phyloP scores from a whole-genome alignment of 495 filamentous ascomycete genomes.

The Polyplosphaeria fusca region DNA sequence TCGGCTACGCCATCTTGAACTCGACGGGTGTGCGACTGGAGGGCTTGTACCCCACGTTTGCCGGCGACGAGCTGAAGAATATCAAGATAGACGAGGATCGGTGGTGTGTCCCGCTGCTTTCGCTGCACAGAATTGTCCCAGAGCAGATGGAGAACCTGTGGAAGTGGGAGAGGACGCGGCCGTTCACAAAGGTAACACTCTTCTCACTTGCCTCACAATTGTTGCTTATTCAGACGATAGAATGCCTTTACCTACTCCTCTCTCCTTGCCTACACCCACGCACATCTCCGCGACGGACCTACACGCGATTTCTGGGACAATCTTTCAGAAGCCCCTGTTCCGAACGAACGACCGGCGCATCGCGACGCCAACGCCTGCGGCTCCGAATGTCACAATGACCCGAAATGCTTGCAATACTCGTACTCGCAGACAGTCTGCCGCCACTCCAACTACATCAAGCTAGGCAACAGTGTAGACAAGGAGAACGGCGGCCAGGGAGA shows the following conservation, averaged over 20 bases:
- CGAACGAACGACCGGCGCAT: conserved; percentile 23
- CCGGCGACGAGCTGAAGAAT: conserved; percentile 17
- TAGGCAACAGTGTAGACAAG: conserved; percentile 18
- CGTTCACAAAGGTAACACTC: conserved; percentile 15
- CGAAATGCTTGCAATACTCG: conserved; percentile 26
- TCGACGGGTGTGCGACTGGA: conserved; percentile 17
- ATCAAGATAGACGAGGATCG: conserved; percentile 15
- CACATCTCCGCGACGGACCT: conserved; percentile 11
- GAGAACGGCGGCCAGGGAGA: conserved; percentile 29
- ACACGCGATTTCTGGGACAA: conserved; percentile 25
- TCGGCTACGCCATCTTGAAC: conserved; percentile 25
- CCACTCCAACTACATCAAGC: conserved; percentile 19
- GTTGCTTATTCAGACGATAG: conserved; percentile 4
- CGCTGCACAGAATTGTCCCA: conserved; percentile 12
- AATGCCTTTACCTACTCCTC: conserved; percentile 29
- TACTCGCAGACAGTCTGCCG: conserved; percentile 25
- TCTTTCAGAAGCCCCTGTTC: conserved; percentile 12
- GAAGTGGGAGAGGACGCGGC: conserved; percentile 30
- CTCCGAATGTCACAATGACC: conserved; percentile 25
- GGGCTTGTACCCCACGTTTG: conserved; percentile 27
- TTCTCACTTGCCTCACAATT: background rate
- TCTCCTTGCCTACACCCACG: conserved; percentile 31
- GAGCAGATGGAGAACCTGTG: conserved; percentile 22
- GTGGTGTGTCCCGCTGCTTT: conserved; percentile 26
- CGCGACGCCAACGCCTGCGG: conserved; percentile 12